These are phyloP conservation scores for Syncephalastrum racemosum DNA, from an alignment of 371 early-diverging fungal genomes.

Conservation along the genomic window DNA sequence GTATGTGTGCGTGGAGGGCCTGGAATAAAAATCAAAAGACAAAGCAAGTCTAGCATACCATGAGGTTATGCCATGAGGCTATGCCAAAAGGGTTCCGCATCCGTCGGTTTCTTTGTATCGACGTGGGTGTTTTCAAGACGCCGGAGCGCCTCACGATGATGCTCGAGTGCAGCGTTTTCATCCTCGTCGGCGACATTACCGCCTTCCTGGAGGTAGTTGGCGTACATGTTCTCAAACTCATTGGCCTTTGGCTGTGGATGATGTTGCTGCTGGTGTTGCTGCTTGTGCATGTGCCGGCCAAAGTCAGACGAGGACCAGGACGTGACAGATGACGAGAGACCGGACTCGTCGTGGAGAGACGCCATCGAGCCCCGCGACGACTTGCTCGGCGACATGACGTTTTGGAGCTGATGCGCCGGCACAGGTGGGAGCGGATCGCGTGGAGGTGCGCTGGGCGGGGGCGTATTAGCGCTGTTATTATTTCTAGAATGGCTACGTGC, in stretches of 20 bases:
- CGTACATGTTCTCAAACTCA: conserved; percentile 12
- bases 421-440: conserved; percentile 33
- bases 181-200: not conserved
- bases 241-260: conserved; percentile 4
- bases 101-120: not conserved
- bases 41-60: conserved; percentile 2
- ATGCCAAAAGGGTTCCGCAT: conserved; percentile 12
- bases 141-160: conserved; percentile 11
- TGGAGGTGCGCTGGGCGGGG: conserved; percentile 29
- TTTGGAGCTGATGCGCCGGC: conserved; percentile 6
- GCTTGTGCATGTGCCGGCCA: not conserved
- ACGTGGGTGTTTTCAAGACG: conserved; percentile 5
- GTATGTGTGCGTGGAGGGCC: not conserved
- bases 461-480: conserved; percentile 17
- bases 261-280: conserved; percentile 1
- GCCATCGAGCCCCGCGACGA: conserved; percentile 14
- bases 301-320: conserved; percentile 26
- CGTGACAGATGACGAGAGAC: conserved; percentile 14
- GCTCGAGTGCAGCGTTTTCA: conserved; percentile 4
- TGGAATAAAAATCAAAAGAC: not conserved
- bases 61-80: conserved; percentile 12
- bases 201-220: conserved; percentile 7
- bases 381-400: conserved; percentile 6
- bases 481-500: conserved; percentile 5
- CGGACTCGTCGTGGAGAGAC: conserved; percentile 10